Evolutionary conservation across 257 asterid genomes (phyloP).

Genomic region (Nicotiana sylvestris): DNA sequence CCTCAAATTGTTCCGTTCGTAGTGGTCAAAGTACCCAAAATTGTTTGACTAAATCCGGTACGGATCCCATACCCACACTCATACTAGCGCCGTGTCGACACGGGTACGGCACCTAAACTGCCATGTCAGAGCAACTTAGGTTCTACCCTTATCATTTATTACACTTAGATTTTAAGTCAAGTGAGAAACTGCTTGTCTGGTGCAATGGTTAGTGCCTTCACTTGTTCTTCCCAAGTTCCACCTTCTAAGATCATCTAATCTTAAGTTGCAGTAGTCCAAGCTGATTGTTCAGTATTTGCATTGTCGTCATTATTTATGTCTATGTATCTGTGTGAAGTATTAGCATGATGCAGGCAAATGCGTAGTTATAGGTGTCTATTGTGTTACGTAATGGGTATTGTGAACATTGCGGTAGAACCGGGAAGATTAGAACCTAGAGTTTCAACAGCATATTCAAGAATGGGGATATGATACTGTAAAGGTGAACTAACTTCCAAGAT

Average conservation of each 20-base stretch:
- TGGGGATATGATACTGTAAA: neutral
- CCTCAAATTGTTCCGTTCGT: too few relatives aligned
- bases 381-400: neutral
- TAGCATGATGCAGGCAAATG: neutral
- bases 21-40: too few relatives aligned
- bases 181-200: neutral
- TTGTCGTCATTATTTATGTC: neutral
- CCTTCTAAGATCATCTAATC: neutral
- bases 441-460: neutral
- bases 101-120: too few relatives aligned
- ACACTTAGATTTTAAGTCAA: neutral
- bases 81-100: too few relatives aligned
- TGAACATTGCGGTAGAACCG: neutral
- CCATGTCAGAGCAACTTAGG: too few relatives aligned
- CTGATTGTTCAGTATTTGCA: neutral
- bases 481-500: neutral
- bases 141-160: neutral
- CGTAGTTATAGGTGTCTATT: neutral
- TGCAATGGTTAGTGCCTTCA: neutral
- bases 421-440: neutral
- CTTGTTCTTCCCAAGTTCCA: slow-evolving; percentile 2
- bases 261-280: neutral
- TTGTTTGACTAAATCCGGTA: too few relatives aligned
- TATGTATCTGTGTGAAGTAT: neutral
- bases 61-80: too few relatives aligned